phyloP scores from a whole-genome alignment of 108 stramenopile species.

The Pseudonitzschia multiseries region DNA sequence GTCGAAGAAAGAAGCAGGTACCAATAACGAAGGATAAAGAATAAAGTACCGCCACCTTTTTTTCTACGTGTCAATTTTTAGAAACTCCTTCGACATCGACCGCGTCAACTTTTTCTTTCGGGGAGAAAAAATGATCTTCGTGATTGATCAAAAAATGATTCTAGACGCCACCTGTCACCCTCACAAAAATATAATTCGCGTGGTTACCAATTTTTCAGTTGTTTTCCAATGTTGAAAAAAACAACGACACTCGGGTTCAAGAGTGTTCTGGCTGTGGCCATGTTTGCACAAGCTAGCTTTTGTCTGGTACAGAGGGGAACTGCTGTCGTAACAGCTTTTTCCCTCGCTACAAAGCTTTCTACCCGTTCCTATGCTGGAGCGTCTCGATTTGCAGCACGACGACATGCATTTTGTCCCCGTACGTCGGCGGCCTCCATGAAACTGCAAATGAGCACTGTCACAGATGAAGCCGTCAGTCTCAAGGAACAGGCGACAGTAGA shows the following conservation, averaged over 20 bases:
- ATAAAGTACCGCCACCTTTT: constrained; percentile 9
- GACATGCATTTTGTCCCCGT: constrained; percentile 6
- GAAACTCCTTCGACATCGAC: constrained; percentile 1
- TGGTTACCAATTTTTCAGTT: neutral
- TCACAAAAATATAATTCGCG: neutral
- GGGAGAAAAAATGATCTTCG: neutral
- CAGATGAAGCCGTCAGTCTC: constrained; percentile 25
- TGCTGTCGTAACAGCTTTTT: constrained; percentile 38
- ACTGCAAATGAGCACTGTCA: constrained; percentile 18
- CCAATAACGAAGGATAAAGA: neutral
- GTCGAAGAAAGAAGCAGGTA: neutral
- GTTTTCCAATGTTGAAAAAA: neutral
- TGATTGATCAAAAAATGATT: neutral
- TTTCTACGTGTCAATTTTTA: neutral
- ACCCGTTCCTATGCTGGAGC: constrained; percentile 1
- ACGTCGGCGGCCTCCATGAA: constrained; percentile 18
- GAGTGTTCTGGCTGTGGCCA: constrained; percentile 34
- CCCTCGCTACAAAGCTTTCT: constrained; percentile 21
- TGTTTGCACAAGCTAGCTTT: constrained; percentile 34
- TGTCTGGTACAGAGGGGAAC: constrained; percentile 1
- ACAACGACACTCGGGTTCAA: constrained; percentile 4
- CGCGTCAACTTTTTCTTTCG: neutral
- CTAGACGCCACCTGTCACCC: constrained; percentile 4
- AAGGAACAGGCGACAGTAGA: constrained; percentile 41
- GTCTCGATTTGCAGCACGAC: neutral